Evolutionary conservation across 2,329 filamentous ascomycete species (phyloP).

Genomic region (Rugonectria rugulosa): DNA sequence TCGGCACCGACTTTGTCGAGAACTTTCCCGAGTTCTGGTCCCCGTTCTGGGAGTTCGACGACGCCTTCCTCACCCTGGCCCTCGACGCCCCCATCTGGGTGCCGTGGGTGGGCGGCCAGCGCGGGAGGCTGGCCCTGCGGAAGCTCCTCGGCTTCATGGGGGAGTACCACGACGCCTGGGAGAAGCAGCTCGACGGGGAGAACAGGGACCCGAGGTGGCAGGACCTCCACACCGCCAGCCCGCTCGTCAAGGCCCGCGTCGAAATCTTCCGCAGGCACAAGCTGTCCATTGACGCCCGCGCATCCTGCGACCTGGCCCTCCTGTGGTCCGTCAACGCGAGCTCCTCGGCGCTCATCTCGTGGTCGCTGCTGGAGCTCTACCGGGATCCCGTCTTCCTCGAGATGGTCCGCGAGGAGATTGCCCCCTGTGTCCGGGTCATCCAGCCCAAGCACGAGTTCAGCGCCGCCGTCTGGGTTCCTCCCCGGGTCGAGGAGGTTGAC

Average conservation of each 20-base stretch:
- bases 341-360: slow-evolving; percentile 47
- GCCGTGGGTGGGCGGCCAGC: slow-evolving; percentile 43
- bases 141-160: slow-evolving; percentile 39
- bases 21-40: slow-evolving; percentile 50
- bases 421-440: slow-evolving; percentile 40
- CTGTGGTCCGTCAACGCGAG: slow-evolving; percentile 51
- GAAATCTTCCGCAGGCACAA: slow-evolving; percentile 40
- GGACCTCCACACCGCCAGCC: slow-evolving; percentile 47
- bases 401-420: slow-evolving; percentile 49
- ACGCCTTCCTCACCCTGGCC: slow-evolving; percentile 43
- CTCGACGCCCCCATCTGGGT: slow-evolving; percentile 43
- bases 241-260: slow-evolving; percentile 42
- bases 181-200: slow-evolving; percentile 42
- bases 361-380: slow-evolving; percentile 52
- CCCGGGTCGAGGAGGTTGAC: slow-evolving; percentile 45
- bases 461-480: slow-evolving; percentile 45
- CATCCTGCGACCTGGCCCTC: slow-evolving; percentile 45
- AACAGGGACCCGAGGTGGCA: slow-evolving; percentile 46
- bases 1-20: slow-evolving; percentile 52
- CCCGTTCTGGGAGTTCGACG: slow-evolving; percentile 48
- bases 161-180: slow-evolving; percentile 47
- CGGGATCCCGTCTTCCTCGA: slow-evolving; percentile 48
- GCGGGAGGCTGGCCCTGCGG: slow-evolving; percentile 41
- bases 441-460: slow-evolving; percentile 48
- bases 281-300: slow-evolving; percentile 43